A percentile compares a stretch with the other conserved stretches of the same genome.
Evolutionary conservation across 345 rosid species (phyloP).

Genomic region (Laguncularia racemosa): DNA sequence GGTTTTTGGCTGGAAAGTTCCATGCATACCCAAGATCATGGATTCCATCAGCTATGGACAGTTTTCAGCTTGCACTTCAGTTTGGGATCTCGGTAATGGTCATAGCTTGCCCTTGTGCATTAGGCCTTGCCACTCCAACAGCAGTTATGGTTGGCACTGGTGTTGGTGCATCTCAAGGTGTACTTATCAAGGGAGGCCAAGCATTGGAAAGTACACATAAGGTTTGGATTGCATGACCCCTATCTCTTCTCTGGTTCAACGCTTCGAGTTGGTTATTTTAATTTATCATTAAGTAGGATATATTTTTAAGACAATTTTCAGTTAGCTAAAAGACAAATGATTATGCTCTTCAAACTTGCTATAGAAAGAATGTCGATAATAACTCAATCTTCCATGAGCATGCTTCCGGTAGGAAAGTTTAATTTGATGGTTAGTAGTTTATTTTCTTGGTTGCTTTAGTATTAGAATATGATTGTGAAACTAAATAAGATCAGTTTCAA

Average conservation of each 20-base stretch:
- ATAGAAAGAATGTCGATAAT: no score
- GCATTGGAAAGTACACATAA: constrained; percentile 83
- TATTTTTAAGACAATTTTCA: no score
- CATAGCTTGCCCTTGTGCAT: constrained; percentile 96
- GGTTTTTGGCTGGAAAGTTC: constrained; percentile 87
- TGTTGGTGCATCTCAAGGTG: constrained; percentile 95
- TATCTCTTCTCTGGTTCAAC: not conserved
- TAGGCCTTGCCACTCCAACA: constrained; percentile 96
- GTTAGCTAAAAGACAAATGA: no score
- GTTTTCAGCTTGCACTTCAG: constrained; percentile 87
- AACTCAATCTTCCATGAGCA: no score
- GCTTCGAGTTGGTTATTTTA: not conserved
- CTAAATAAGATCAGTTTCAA: no score
- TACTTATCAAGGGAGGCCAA: constrained; percentile 91
- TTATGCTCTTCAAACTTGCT: no score
- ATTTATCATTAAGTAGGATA: not conserved
- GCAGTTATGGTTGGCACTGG: constrained; percentile 99
- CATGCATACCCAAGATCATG: constrained; percentile 76
- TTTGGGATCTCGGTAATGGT: constrained; percentile 99
- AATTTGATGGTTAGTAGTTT: no score
- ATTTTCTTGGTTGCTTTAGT: no score
- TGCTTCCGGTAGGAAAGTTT: no score
- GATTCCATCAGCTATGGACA: constrained; percentile 94
- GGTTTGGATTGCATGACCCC: constrained; percentile 20
- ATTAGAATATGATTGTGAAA: no score